Percentiles rank a stretch among this genome's conserved stretches.
phyloP scores from a whole-genome alignment of 495 filamentous ascomycete genomes.

The Neurospora tetrasperma region DNA sequence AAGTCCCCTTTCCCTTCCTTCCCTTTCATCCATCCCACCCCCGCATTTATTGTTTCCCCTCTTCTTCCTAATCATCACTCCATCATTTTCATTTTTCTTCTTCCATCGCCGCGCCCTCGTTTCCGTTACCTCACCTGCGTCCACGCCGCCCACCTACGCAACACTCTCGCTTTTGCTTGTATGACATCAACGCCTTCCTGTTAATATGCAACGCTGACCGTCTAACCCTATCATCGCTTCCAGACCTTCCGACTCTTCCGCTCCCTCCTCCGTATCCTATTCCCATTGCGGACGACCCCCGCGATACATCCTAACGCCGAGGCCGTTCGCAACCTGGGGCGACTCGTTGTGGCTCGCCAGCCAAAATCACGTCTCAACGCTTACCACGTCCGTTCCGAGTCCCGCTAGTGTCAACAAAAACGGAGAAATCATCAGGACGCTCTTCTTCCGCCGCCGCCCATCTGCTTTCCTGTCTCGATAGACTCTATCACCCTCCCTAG shows the following conservation, averaged over 20 bases:
- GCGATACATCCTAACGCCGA: conserved; percentile 14
- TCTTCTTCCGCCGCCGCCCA: conserved; percentile 32
- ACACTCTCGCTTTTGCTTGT: not conserved
- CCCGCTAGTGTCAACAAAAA: conserved; percentile 21
- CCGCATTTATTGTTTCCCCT: not conserved
- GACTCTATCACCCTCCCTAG: conserved; percentile 40
- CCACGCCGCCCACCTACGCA: not conserved
- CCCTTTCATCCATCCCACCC: conserved; percentile 1
- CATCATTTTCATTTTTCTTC: not conserved
- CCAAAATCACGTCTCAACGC: conserved; percentile 7
- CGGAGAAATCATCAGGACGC: conserved; percentile 33
- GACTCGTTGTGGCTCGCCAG: not conserved
- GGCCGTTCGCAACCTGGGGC: not conserved
- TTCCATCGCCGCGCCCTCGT: not conserved
- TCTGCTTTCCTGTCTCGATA: conserved; percentile 36
- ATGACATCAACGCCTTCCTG: not conserved
- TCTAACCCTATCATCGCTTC: not conserved
- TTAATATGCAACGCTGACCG: not conserved
- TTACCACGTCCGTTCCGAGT: conserved; percentile 5
- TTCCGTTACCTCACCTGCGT: not conserved
- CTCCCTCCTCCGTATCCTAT: conserved; percentile 6
- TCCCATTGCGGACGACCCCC: not conserved
- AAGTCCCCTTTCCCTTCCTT: not conserved
- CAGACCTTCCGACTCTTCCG: conserved; percentile 4
- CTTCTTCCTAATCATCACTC: not conserved